Conservation (phyloP, 768 basidiomycete genomes). For the Cyathus striatus region DNA sequence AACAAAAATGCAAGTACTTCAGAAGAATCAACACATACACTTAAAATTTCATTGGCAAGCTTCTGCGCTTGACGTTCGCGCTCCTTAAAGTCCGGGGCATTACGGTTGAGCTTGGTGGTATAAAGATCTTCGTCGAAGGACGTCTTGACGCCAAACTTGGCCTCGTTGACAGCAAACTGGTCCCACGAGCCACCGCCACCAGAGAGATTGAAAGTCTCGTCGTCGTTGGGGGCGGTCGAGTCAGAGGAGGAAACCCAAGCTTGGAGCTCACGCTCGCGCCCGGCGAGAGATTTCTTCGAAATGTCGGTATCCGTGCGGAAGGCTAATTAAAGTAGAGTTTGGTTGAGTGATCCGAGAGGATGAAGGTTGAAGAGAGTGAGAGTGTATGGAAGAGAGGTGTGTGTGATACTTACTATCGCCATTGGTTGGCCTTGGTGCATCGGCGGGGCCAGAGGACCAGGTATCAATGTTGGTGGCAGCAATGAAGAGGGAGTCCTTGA, state of each 20-base stretch:
- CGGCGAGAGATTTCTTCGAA: conserved; percentile 39
- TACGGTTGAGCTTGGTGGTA: conserved; percentile 89
- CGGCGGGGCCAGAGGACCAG: conserved; percentile 72
- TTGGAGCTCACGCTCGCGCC: conserved; percentile 74
- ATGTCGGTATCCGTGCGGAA: conserved; percentile 86
- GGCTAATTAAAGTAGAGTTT: conserved; percentile 32
- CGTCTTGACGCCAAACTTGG: conserved; percentile 87
- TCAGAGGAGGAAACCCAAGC: conserved; percentile 61
- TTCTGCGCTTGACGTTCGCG: conserved; percentile 81
- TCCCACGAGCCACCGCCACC: conserved; percentile 61
- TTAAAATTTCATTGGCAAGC: conserved; percentile 88
- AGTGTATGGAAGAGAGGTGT: background rate
- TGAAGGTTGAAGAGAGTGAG: conserved; percentile 3
- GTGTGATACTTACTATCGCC: conserved; percentile 57
- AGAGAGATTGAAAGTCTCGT: conserved; percentile 62
- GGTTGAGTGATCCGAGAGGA: conserved; percentile 4
- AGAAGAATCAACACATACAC: conserved; percentile 42
- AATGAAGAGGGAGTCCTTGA: conserved; percentile 68
- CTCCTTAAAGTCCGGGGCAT: conserved; percentile 81
- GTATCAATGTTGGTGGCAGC: conserved; percentile 67
- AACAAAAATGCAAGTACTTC: conserved; percentile 1
- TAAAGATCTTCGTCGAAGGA: conserved; percentile 92
- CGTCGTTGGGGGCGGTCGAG: conserved; percentile 50
- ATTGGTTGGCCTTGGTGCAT: conserved; percentile 58
- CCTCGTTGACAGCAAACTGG: conserved; percentile 91